Conservation (phyloP, 345 rosid species). For the Laguncularia racemosa region DNA sequence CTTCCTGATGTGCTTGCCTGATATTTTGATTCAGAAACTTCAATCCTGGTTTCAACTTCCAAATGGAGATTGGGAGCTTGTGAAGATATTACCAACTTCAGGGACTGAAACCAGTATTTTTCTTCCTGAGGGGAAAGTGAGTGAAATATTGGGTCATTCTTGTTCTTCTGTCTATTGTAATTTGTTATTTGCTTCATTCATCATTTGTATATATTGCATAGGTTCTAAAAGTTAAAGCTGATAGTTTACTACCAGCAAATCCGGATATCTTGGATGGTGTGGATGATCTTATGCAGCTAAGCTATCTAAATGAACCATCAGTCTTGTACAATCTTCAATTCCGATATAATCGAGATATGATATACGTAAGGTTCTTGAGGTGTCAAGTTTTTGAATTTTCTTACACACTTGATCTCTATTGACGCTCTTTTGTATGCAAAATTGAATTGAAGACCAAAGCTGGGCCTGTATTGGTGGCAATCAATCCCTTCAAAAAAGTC, state of each 20-base stretch:
- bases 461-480: constrained; percentile 92
- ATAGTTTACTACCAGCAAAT: constrained; percentile 76
- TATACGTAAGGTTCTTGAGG: constrained; percentile 59
- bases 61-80: constrained; percentile 86
- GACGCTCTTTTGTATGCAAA: constrained; percentile 11
- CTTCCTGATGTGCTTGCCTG: constrained; percentile 8
- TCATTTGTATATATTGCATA: constrained; percentile 15
- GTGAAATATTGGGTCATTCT: constrained; percentile 16
- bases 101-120: constrained; percentile 65
- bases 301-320: constrained; percentile 95
- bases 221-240: constrained; percentile 66
- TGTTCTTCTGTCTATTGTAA: constrained; percentile 6
- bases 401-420: constrained; percentile 1
- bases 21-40: constrained; percentile 50
- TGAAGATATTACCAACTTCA: constrained; percentile 55
- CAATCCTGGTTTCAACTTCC: constrained; percentile 88
- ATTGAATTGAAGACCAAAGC: constrained; percentile 74
- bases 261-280: constrained; percentile 99
- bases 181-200: constrained; percentile 12
- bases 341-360: constrained; percentile 84
- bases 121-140: constrained; percentile 73
- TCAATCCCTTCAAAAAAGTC: constrained; percentile 94
- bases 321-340: constrained; percentile 86
- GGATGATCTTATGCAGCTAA: constrained; percentile 96
- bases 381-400: constrained; percentile 10